These are phyloP conservation scores for Dendrothele bispora DNA, from an alignment of 768 basidiomycete species.

Conservation along the genomic window DNA sequence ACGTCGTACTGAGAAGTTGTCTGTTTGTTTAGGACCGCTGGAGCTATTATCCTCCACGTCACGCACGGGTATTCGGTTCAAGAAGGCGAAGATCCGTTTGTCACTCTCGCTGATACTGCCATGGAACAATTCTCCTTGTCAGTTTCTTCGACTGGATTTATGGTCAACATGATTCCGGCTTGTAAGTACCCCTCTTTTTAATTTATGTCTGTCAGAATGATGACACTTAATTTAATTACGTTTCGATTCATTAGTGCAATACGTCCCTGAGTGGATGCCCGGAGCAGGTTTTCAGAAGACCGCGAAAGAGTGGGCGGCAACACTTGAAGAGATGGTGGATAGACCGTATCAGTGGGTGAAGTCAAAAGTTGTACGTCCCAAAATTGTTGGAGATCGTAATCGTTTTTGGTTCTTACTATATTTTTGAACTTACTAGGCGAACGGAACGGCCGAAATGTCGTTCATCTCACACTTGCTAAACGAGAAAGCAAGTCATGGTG, in stretches of 20 bases:
- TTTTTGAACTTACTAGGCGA: slow-evolving; percentile 4
- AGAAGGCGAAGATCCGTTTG: slow-evolving; percentile 37
- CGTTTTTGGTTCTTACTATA: neutral
- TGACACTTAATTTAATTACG: too few relatives aligned
- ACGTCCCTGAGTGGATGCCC: slow-evolving; percentile 55
- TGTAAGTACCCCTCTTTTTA: slow-evolving; percentile 25
- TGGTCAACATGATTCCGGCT: slow-evolving; percentile 53
- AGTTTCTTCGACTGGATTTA: slow-evolving; percentile 41
- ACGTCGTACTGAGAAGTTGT: too few relatives aligned
- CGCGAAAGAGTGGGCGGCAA: slow-evolving; percentile 42
- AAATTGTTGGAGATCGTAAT: neutral
- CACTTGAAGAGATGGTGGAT: slow-evolving; percentile 44
- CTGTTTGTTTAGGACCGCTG: slow-evolving; percentile 43
- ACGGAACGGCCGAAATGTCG: slow-evolving; percentile 16
- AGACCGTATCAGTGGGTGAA: slow-evolving; percentile 44
- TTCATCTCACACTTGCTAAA: slow-evolving; percentile 15
- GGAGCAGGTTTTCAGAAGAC: slow-evolving; percentile 51
- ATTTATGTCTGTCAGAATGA: too few relatives aligned
- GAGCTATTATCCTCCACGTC: slow-evolving; percentile 41
- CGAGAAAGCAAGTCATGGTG: neutral
- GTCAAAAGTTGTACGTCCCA: slow-evolving; percentile 42
- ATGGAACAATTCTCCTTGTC: too few relatives aligned
- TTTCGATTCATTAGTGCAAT: slow-evolving; percentile 33
- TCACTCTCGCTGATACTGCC: slow-evolving; percentile 37
- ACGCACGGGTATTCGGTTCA: slow-evolving; percentile 41